Evolutionary conservation across 2,329 filamentous ascomycete genomes (phyloP).

Genomic region (Nemania abortiva): DNA sequence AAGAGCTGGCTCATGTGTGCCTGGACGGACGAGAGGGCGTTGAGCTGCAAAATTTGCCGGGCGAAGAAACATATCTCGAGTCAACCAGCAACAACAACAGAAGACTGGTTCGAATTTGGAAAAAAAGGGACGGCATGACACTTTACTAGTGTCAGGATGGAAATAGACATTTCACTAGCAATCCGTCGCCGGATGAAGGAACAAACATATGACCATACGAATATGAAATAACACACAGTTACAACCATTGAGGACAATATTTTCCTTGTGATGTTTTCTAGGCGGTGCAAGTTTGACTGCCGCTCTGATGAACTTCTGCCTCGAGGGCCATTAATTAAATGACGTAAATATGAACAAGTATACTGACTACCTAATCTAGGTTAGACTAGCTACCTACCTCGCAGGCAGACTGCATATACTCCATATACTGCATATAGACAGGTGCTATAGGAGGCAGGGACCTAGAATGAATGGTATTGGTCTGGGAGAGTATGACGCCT

Average conservation of each 20-base stretch:
- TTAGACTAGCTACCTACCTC: not conserved
- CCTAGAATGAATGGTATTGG: not conserved
- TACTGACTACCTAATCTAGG: not conserved
- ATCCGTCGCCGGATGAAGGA: conserved; percentile 58
- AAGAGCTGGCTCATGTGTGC: conserved; percentile 36
- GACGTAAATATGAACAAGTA: conserved; percentile 29
- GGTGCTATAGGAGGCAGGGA: not conserved
- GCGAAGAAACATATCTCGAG: conserved; percentile 40
- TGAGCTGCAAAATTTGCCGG: conserved; percentile 41
- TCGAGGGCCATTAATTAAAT: conserved; percentile 11
- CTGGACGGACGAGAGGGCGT: conserved; percentile 40
- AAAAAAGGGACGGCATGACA: conserved; percentile 40
- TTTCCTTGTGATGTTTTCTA: not conserved
- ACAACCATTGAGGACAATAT: conserved; percentile 23
- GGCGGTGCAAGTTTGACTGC: conserved; percentile 3
- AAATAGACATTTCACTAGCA: conserved; percentile 57
- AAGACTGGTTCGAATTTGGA: conserved; percentile 44
- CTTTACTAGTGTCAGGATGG: conserved; percentile 50
- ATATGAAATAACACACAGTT: conserved; percentile 36
- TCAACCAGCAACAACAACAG: conserved; percentile 31
- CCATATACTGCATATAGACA: not conserved
- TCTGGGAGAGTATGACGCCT: not conserved
- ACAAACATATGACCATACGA: conserved; percentile 44
- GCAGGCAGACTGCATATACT: no score
- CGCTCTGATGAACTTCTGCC: conserved; percentile 12